phyloP scores from a whole-genome alignment of 805 yeast species.

The Phaffomyces antillensis region DNA sequence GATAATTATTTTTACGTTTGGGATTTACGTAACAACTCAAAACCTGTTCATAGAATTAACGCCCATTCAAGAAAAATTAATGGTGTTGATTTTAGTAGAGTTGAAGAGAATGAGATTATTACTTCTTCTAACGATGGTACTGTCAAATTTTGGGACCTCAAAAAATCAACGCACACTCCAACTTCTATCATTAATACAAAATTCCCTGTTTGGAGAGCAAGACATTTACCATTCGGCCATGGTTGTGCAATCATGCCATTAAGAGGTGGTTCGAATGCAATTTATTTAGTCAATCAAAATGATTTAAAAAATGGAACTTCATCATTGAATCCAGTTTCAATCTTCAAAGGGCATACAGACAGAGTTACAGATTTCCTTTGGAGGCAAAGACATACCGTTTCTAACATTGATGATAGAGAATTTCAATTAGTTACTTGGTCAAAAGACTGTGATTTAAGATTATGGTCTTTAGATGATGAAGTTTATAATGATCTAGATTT shows the following conservation, averaged over 20 bases:
- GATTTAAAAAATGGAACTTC: constrained; percentile 23
- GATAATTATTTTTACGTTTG: constrained; percentile 75
- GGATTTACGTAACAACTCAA: constrained; percentile 81
- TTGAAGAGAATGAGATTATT: constrained; percentile 51
- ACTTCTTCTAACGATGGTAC: constrained; percentile 84
- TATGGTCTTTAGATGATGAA: constrained; percentile 64
- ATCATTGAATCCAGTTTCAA: constrained; percentile 43
- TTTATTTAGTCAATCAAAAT: constrained; percentile 27
- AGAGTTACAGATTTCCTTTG: constrained; percentile 85
- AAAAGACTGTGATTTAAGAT: constrained; percentile 72
- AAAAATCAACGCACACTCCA: constrained; percentile 36
- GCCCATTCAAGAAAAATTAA: constrained; percentile 88
- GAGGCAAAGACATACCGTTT: constrained; percentile 55
- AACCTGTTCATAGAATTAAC: constrained; percentile 56
- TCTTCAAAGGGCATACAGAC: constrained; percentile 76
- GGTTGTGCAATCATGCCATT: constrained; percentile 88
- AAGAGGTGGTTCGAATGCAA: constrained; percentile 65
- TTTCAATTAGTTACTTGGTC: constrained; percentile 94
- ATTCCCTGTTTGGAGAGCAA: constrained; percentile 84
- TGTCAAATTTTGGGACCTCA: constrained; percentile 76
- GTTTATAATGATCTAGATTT: constrained; percentile 41
- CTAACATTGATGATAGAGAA: constrained; percentile 59
- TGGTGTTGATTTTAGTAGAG: constrained; percentile 76
- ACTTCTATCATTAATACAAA: constrained; percentile 56
- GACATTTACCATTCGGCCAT: constrained; percentile 83